phyloP scores from a whole-genome alignment of 2,329 filamentous ascomycete species.

The Thermoascus crustaceus region DNA sequence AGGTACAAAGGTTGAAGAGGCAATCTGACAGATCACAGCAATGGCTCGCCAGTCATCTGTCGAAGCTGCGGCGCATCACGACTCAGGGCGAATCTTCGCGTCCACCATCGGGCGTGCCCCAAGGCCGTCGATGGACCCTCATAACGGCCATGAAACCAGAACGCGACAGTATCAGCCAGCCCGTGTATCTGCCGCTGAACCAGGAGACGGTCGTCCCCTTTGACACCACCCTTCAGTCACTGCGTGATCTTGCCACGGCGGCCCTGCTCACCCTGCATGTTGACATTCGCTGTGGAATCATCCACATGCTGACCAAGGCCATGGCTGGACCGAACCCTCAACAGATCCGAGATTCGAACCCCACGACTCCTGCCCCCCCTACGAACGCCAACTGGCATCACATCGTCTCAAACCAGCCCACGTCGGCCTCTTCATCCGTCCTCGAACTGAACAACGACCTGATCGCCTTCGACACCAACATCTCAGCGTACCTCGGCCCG shows the following conservation, averaged over 20 bases:
- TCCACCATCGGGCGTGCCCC: conserved; percentile 36
- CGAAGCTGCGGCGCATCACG: conserved; percentile 74
- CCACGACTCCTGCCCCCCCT: conserved; percentile 50
- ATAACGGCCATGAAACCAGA: conserved; percentile 54
- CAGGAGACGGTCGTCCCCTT: conserved; percentile 78
- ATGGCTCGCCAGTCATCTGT: conserved; percentile 81
- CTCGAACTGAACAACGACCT: conserved; percentile 77
- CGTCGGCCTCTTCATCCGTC: conserved; percentile 54
- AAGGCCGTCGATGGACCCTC: conserved; percentile 75
- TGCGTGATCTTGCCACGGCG: conserved; percentile 69
- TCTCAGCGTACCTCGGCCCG: conserved; percentile 62
- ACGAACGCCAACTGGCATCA: conserved; percentile 59
- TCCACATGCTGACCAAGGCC: conserved; percentile 65
- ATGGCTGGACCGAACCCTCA: conserved; percentile 49
- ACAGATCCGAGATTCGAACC: conserved; percentile 24
- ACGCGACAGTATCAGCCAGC: conserved; percentile 49
- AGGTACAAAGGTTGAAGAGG: neutral
- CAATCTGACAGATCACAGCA: conserved; percentile 41
- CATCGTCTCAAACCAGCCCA: conserved; percentile 34
- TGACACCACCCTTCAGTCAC: conserved; percentile 75
- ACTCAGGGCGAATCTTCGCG: conserved; percentile 50
- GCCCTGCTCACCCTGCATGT: conserved; percentile 80
- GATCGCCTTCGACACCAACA: conserved; percentile 78
- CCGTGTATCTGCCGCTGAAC: conserved; percentile 81
- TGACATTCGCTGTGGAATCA: conserved; percentile 76